These are phyloP conservation scores for Cystoisospora suis DNA, from an alignment of 169 alveolate species.

Conservation along the genomic window DNA sequence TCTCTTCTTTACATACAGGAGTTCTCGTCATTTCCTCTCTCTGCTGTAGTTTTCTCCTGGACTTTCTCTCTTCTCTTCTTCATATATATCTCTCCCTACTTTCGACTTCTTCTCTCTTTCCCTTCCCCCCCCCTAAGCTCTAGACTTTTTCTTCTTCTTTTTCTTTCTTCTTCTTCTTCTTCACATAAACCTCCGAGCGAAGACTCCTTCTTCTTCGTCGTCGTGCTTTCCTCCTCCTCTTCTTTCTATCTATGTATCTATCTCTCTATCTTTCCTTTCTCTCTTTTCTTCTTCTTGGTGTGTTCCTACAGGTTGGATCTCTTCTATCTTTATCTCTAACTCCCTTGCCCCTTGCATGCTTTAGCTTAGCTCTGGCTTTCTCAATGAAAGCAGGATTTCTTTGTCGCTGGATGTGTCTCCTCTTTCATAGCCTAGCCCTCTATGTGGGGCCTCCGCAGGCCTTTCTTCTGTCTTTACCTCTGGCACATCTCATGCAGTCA, in stretches of 20 bases:
- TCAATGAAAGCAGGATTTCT: not conserved
- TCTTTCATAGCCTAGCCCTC: not conserved
- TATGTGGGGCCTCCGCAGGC: constrained; percentile 33
- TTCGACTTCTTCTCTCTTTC: too few relatives aligned
- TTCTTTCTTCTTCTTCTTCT: not conserved
- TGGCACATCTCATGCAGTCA: constrained; percentile 10
- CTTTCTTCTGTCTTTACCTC: constrained; percentile 7
- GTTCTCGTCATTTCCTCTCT: too few relatives aligned
- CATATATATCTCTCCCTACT: too few relatives aligned
- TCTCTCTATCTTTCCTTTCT: not conserved
- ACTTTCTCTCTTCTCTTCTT: too few relatives aligned
- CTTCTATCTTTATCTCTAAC: not conserved
- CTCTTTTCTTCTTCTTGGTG: not conserved
- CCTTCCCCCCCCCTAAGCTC: too few relatives aligned
- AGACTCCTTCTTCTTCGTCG: not conserved
- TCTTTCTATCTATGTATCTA: not conserved
- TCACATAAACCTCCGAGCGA: not conserved
- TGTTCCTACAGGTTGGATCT: not conserved
- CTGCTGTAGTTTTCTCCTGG: too few relatives aligned
- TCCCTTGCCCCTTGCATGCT: constrained; percentile 14
- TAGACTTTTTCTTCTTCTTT: too few relatives aligned
- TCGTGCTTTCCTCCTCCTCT: not conserved
- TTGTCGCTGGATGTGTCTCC: not conserved
- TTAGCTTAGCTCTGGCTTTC: not conserved
- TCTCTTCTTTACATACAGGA: too few relatives aligned